Conservation (phyloP, 2,329 filamentous ascomycete genomes). For the Botryosphaeria agaves region DNA sequence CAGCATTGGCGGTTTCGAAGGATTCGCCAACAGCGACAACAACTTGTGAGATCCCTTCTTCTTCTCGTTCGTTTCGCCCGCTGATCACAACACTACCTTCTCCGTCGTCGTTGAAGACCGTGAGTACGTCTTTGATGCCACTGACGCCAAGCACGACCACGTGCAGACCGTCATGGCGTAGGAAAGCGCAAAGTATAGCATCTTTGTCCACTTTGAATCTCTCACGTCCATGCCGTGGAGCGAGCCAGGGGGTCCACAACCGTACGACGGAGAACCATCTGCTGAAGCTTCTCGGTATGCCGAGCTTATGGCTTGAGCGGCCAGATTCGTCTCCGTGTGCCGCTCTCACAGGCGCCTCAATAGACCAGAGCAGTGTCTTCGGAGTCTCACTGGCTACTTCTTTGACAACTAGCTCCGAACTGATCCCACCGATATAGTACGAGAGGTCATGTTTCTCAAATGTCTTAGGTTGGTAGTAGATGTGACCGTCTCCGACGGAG, state of each 20-base stretch:
- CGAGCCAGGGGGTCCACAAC: constrained; percentile 69
- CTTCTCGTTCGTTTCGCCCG: constrained; percentile 51
- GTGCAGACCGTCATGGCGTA: constrained; percentile 53
- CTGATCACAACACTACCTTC: constrained; percentile 51
- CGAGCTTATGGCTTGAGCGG: constrained; percentile 39
- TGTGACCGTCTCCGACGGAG: constrained; percentile 42
- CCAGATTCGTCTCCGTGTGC: constrained; percentile 41
- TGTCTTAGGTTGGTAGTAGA: constrained; percentile 32
- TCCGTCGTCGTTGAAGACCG: constrained; percentile 47
- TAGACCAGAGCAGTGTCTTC: constrained; percentile 51
- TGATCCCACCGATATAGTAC: constrained; percentile 40
- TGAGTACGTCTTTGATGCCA: constrained; percentile 51
- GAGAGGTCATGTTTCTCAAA: constrained; percentile 24
- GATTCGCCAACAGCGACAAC: constrained; percentile 53
- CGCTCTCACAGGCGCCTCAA: constrained; percentile 37
- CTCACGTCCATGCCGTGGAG: constrained; percentile 63
- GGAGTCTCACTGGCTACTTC: constrained; percentile 47
- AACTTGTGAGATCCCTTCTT: constrained; percentile 39
- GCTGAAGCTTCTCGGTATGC: constrained; percentile 43
- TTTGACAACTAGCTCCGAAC: constrained; percentile 36
- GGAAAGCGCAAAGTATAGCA: constrained; percentile 60
- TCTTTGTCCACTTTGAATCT: constrained; percentile 57
- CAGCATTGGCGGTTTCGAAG: constrained; percentile 61
- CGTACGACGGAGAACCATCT: constrained; percentile 74
- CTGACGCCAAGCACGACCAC: constrained; percentile 66